Evolutionary conservation across 176 grass and related monocot genomes (phyloP), one percentile per base, ranked within the genome.

Genomic region (Typha latifolia): DNA sequence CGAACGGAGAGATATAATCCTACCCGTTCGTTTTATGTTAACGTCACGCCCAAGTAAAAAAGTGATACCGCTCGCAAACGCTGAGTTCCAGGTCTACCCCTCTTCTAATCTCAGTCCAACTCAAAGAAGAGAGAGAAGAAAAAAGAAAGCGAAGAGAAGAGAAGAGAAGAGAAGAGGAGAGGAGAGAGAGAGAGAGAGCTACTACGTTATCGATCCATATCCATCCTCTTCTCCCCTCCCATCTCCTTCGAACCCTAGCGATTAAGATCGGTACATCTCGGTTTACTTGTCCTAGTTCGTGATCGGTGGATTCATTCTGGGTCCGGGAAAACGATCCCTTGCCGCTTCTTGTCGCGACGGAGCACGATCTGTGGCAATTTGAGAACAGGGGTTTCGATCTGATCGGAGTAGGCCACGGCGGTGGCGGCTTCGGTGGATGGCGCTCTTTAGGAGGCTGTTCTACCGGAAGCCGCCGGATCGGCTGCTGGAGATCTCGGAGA

Each of bases 381-480:
- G 37, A 43, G 37, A 7, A 43, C 9, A 43, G 37, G 37, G 37
- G 37, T 43, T 43, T 43, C 37, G 37, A 43, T 43, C 37, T 43
- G 37, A 43, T 10, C 37, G 37, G 37, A 8, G 37, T 43, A 9
- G 37, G 9, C 5, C 1, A 6, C 37, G 37, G 37, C 37, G 37
- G 37, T 43, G 37, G 37, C 37, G 37, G 65, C 71, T 63, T 71
- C 71, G 29, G 62, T 51, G 75, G 85, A 97, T 97, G 93, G 88
- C 88, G 82, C 86, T 97, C 24, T 97, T 97, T 75, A 87, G 85
- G 78, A 92, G 90, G 78, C 82, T 92, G 72, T 97, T 97, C 86
- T 90, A 91, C 61, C 80, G 85, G 70, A 97, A 93, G 89, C 90
- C 94, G 74, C 94, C 94, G 75, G 89, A 97, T 84, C 89, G 94